Evolutionary conservation across 2,329 filamentous ascomycete species (phyloP).

Genomic region (Talaromyces rugulosus): DNA sequence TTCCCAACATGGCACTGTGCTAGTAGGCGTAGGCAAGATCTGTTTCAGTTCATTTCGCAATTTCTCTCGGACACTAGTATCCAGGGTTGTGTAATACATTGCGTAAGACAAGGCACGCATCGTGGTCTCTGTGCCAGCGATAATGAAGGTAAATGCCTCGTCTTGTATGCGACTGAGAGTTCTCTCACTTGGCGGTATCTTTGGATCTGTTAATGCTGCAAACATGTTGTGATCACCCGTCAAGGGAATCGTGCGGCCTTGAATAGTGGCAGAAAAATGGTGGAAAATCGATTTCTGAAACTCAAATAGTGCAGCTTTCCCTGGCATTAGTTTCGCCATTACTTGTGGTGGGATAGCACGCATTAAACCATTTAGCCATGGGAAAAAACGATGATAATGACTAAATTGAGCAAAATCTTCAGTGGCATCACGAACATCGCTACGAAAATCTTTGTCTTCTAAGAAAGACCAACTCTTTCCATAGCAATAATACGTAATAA

Average conservation of each 20-base stretch:
- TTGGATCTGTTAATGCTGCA: conserved; percentile 28
- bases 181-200: conserved; percentile 31
- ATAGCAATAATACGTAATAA: conserved; percentile 36
- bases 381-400: conserved; percentile 2
- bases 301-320: background rate
- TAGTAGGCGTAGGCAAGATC: conserved; percentile 23
- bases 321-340: background rate
- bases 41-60: conserved; percentile 24
- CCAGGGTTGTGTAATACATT: conserved; percentile 24
- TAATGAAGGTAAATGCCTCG: conserved; percentile 26
- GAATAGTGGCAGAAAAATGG: background rate
- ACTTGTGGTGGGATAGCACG: background rate
- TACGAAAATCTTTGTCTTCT: conserved; percentile 22
- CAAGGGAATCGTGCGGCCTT: background rate
- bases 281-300: background rate
- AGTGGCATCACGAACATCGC: conserved; percentile 20
- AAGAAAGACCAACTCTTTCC: conserved; percentile 30
- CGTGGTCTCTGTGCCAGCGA: conserved; percentile 32
- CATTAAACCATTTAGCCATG: too few species aligned
- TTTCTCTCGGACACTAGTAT: conserved; percentile 16
- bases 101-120: conserved; percentile 24
- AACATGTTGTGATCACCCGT: conserved; percentile 18
- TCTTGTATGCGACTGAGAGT: conserved; percentile 25
- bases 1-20: conserved; percentile 22
- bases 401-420: conserved; percentile 8